phyloP scores from a whole-genome alignment of 2,329 filamentous ascomycete genomes.

The Xylaria sp. region DNA sequence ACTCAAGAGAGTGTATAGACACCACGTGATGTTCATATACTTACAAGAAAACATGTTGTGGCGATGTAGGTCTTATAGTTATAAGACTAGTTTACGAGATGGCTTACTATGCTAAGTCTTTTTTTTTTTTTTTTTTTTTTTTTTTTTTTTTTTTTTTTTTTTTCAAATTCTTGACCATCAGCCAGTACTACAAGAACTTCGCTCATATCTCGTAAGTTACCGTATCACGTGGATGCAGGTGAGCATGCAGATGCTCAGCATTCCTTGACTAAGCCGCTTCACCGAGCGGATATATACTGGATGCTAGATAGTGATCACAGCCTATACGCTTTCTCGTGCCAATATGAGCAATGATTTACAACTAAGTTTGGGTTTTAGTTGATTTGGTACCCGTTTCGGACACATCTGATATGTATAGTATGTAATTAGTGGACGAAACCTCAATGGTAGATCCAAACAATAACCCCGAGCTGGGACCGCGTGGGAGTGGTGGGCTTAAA shows the following conservation, averaged over 20 bases:
- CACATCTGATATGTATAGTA: not conserved
- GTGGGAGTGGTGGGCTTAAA: not conserved
- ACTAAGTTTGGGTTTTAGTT: conserved; percentile 15
- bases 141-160: too few species aligned
- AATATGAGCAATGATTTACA: conserved; percentile 7
- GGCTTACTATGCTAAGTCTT: not conserved
- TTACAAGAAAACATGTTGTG: conserved; percentile 2
- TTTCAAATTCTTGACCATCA: not conserved
- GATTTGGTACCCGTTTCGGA: not conserved
- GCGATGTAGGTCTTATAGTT: conserved; percentile 11
- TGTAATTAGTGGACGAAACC: conserved; percentile 1
- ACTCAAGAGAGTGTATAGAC: not conserved
- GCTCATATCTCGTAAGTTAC: not conserved
- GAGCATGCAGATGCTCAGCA: not conserved
- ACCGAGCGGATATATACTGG: not conserved
- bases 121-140: too few species aligned
- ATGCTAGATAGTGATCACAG: not conserved
- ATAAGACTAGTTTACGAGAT: not conserved
- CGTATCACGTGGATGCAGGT: not conserved
- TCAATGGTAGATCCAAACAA: not conserved
- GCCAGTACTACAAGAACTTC: not conserved
- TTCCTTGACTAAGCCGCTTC: not conserved
- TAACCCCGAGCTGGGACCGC: not conserved
- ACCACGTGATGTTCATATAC: not conserved
- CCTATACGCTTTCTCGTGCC: not conserved